Conservation (phyloP, 164 flowering plant genomes). For the Magnolia officinalis region DNA sequence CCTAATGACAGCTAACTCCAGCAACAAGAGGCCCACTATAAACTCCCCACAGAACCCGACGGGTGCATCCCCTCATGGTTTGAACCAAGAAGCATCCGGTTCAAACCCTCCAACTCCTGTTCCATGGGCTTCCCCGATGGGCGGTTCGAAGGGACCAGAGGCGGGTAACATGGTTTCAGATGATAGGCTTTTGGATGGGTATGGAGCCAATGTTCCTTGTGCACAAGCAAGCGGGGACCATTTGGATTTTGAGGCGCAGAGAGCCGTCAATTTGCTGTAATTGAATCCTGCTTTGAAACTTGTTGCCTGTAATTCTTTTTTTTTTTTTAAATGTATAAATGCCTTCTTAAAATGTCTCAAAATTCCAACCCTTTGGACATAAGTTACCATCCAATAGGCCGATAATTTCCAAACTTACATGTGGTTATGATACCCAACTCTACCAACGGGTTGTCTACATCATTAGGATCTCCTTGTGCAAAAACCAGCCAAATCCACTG, state of each 20-base stretch:
- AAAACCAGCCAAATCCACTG: too few species aligned
- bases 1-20: slow-evolving; percentile 43
- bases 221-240: slow-evolving; percentile 44
- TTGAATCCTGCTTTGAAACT: background rate
- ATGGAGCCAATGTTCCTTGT: slow-evolving; percentile 37
- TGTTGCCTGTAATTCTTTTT: background rate
- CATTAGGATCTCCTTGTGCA: too few species aligned
- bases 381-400: too few species aligned
- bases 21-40: slow-evolving; percentile 54
- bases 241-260: slow-evolving; percentile 51
- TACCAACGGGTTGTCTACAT: too few species aligned
- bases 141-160: slow-evolving; percentile 47
- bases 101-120: slow-evolving; percentile 49
- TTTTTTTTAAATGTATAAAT: slow-evolving; percentile 1
- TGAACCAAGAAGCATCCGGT: slow-evolving; percentile 72
- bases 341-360: background rate
- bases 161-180: slow-evolving; percentile 32
- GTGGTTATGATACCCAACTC: too few species aligned
- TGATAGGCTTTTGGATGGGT: slow-evolving; percentile 54
- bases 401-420: too few species aligned
- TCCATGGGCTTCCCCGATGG: slow-evolving; percentile 64
- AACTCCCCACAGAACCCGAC: slow-evolving; percentile 63
- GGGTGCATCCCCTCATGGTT: slow-evolving; percentile 8
- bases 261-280: slow-evolving; percentile 41
- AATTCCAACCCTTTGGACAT: too few species aligned